A percentile compares a stretch with the other conserved stretches of the same genome.
Conservation (phyloP, 306 rosid genomes). For the Notholithocarpus densiflorus region DNA sequence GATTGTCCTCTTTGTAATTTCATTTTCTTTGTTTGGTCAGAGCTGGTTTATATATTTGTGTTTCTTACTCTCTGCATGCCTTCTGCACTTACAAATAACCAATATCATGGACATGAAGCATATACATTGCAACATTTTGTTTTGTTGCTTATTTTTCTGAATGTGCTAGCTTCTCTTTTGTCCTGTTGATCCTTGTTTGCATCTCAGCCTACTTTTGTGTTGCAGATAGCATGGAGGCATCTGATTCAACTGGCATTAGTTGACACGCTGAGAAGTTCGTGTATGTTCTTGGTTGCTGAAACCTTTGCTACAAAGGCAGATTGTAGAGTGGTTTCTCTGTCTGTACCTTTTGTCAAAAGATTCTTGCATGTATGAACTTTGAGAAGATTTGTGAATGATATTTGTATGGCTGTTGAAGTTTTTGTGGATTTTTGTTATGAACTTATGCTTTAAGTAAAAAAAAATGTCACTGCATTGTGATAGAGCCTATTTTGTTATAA, state of each 20-base stretch:
- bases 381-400: constrained; percentile 36
- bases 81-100: background rate
- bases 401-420: constrained; percentile 37
- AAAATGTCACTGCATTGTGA: constrained; percentile 29
- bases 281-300: constrained; percentile 6
- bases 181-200: background rate
- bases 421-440: constrained; percentile 27
- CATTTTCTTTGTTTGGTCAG: background rate
- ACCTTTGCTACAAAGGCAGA: constrained; percentile 8
- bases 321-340: constrained; percentile 31
- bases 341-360: constrained; percentile 29
- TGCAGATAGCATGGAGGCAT: background rate
- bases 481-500: constrained; percentile 20
- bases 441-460: constrained; percentile 5
- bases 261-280: constrained; percentile 14
- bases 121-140: background rate
- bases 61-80: background rate
- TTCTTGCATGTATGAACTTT: constrained; percentile 35
- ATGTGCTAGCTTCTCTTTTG: background rate
- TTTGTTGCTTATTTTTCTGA: background rate
- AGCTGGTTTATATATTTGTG: background rate
- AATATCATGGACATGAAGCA: background rate
- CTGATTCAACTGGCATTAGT: constrained; percentile 29
- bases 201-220: background rate
- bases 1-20: background rate